Evolutionary conservation across 768 basidiomycete genomes (phyloP), one percentile per base, ranked within the genome.

Genomic region (Tremella mesenterica): DNA sequence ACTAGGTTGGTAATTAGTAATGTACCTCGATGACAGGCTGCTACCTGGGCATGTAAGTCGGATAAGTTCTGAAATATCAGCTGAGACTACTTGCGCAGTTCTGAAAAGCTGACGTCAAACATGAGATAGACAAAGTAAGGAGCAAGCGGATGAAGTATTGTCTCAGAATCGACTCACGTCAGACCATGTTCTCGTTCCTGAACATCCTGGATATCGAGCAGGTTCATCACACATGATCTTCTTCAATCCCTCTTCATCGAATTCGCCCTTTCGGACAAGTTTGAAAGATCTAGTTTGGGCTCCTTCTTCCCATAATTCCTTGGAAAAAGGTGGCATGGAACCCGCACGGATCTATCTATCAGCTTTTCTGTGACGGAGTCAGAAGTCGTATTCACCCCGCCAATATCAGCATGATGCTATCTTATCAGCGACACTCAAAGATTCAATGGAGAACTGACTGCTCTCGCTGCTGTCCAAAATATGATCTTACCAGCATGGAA

Each of bases 241-340:
- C 34, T 83, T 67, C 25, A 97, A 75, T 0, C 85, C 84, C 21
- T 83, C 77, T 41, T 79, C 77, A 72, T 95, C 83, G 69, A 91
- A 95, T 3, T 85, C 73, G 1, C 91, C 89, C 12, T 78, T 80
- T 39, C 81, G 77, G 7, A 97, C 92, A 55, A 97, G 83, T 74
- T 92, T 95, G 79, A 95, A 88, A 69, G 85, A 85, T 61, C 83
- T 80, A 47, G 96, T 85, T 64, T 90, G 81, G 0, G 92, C 93
- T 18, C 92, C 92, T 71, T 97, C 92, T 71, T 97, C 86, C 64
- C 87, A 92, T 39, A 95, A 85, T 57, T 81, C 89, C 59, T 85
- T 84, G 10, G 85, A 86, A 1, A 88, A 90, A 0, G 93, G 91
- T 0, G 92, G 92, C 92, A 96, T 97, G 31, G 86, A 90, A 10